These are phyloP conservation scores for Sanghuangporus sanghuang DNA, from an alignment of 1,284 basidiomycete genomes.

Conservation along the genomic window DNA sequence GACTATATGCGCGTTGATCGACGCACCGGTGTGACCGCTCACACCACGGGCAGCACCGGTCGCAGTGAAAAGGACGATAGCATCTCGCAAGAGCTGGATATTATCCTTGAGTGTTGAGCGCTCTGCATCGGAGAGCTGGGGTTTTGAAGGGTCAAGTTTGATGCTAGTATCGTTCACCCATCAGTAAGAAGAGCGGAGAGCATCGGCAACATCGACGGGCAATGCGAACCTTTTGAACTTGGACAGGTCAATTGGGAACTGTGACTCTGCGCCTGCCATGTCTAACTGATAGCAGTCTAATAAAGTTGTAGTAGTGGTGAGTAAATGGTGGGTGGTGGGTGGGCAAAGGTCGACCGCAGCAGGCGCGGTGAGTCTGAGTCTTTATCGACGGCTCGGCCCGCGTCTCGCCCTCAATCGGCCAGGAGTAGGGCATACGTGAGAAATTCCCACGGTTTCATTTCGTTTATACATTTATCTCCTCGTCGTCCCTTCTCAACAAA, in stretches of 20 bases:
- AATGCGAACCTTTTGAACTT: slow-evolving; percentile 60
- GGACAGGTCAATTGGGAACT: slow-evolving; percentile 73
- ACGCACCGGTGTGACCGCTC: slow-evolving; percentile 71
- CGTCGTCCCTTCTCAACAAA: neutral
- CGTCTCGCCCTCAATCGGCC: neutral
- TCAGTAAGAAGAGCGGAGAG: neutral
- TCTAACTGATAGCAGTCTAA: slow-evolving; percentile 17
- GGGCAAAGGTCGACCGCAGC: neutral
- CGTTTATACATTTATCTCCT: neutral
- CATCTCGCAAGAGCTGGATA: slow-evolving; percentile 76
- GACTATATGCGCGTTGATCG: slow-evolving; percentile 14
- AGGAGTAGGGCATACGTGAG: neutral
- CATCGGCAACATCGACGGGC: neutral
- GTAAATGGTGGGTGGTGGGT: slow-evolving; percentile 6
- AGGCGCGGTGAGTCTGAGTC: neutral
- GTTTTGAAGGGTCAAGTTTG: slow-evolving; percentile 61
- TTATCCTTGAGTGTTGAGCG: slow-evolving; percentile 56
- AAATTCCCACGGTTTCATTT: slow-evolving; percentile 5
- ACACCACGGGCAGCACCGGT: slow-evolving; percentile 77
- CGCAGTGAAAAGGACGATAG: slow-evolving; percentile 77
- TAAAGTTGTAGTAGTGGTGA: neutral
- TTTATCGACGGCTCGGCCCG: slow-evolving; percentile 15
- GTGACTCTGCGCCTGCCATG: slow-evolving; percentile 36
- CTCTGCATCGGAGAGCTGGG: slow-evolving; percentile 55
- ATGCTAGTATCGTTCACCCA: slow-evolving; percentile 38